Conservation (phyloP, 805 yeast species). For the Metschnikowia similis region DNA sequence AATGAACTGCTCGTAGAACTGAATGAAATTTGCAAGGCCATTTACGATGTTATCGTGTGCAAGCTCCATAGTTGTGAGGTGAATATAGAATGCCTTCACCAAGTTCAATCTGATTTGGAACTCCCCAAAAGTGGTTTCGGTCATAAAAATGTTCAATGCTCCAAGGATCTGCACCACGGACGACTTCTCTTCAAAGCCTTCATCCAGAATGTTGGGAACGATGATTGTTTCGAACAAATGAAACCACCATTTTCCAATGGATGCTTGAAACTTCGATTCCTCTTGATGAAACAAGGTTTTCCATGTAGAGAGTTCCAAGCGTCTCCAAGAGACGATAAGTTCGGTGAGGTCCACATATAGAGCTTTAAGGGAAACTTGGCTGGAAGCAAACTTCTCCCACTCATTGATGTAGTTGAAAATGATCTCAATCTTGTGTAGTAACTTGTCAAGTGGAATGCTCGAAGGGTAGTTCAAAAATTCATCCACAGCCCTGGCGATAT, state of each 20-base stretch:
- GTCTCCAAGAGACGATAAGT: constrained; percentile 87
- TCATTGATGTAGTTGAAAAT: constrained; percentile 77
- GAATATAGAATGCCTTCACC: constrained; percentile 60
- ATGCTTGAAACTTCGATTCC: constrained; percentile 42
- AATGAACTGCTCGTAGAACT: constrained; percentile 65
- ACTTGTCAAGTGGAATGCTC: constrained; percentile 68
- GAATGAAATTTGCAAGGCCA: constrained; percentile 53
- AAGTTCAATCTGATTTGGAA: constrained; percentile 55
- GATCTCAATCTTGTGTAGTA: constrained; percentile 80
- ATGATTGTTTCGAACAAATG: constrained; percentile 79
- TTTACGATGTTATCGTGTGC: constrained; percentile 20
- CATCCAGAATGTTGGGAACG: constrained; percentile 38
- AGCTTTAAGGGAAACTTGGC: constrained; percentile 59
- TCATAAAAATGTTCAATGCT: constrained; percentile 70
- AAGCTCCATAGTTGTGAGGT: constrained; percentile 28
- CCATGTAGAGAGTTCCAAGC: constrained; percentile 84
- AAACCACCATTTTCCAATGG: constrained; percentile 85
- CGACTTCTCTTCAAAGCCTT: constrained; percentile 13
- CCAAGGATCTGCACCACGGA: constrained; percentile 31
- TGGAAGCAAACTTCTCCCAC: constrained; percentile 91
- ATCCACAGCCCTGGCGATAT: constrained; percentile 54
- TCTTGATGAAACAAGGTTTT: constrained; percentile 67
- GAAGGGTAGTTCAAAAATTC: constrained; percentile 65
- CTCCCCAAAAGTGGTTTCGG: constrained; percentile 77
- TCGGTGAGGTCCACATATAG: constrained; percentile 56